Evolutionary conservation across 805 yeast species (phyloP).

Genomic region (Komagataella ulmi): DNA sequence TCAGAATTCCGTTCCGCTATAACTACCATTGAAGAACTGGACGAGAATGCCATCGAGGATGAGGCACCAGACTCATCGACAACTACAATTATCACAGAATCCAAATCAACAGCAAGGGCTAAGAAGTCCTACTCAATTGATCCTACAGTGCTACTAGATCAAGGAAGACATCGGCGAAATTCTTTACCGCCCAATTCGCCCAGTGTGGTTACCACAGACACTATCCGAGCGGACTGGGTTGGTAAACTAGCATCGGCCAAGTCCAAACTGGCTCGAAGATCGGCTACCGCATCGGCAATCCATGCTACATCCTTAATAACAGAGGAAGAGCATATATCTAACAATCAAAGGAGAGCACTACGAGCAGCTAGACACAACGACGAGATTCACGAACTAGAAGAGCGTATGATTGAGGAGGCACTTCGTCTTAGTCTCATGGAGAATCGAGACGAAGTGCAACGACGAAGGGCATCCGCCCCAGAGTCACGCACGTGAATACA

Average conservation of each 20-base stretch:
- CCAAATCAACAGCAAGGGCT: background rate
- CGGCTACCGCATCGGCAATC: slow-evolving; percentile 90
- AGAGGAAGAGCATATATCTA: slow-evolving; percentile 8
- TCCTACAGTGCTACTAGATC: background rate
- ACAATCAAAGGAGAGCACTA: background rate
- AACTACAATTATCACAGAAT: background rate
- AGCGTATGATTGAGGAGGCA: slow-evolving; percentile 77
- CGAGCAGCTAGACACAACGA: slow-evolving; percentile 9
- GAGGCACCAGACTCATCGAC: background rate
- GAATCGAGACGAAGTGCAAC: slow-evolving; percentile 32
- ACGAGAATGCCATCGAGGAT: slow-evolving; percentile 2
- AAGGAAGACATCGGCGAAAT: slow-evolving; percentile 21
- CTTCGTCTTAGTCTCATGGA: slow-evolving; percentile 61
- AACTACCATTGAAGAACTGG: slow-evolving; percentile 12
- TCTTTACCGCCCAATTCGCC: slow-evolving; percentile 58
- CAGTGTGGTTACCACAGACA: slow-evolving; percentile 66
- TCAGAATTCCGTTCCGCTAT: slow-evolving; percentile 16
- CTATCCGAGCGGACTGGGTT: slow-evolving; percentile 91
- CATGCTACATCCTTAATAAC: slow-evolving; percentile 75
- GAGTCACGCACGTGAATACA: background rate
- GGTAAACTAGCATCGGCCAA: slow-evolving; percentile 57
- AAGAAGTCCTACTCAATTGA: background rate
- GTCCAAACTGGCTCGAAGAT: slow-evolving; percentile 63
- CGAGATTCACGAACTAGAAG: slow-evolving; percentile 37
- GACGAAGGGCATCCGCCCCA: background rate